Evolutionary conservation across 768 basidiomycete species (phyloP).

Genomic region (Boletus fagicola): DNA sequence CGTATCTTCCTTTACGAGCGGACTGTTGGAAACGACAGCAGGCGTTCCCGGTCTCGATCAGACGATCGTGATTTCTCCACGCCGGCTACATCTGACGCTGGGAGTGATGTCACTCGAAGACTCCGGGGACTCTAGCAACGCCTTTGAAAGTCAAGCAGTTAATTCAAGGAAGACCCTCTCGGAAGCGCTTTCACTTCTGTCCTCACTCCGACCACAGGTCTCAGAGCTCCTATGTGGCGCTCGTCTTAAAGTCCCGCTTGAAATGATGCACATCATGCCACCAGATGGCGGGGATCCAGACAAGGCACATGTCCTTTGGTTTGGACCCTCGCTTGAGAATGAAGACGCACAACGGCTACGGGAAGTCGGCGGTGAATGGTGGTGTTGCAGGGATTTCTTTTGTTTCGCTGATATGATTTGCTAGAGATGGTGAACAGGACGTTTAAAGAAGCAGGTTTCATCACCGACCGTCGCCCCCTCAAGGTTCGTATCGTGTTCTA

Average conservation of each 20-base stretch:
- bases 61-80: slow-evolving; percentile 53
- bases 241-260: slow-evolving; percentile 42
- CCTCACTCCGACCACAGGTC: slow-evolving; percentile 39
- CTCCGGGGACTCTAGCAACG: slow-evolving; percentile 3
- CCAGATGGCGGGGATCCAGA: slow-evolving; percentile 35
- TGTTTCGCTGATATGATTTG: slow-evolving; percentile 7
- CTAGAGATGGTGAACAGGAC: slow-evolving; percentile 42
- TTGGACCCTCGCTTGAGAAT: slow-evolving; percentile 43
- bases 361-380: slow-evolving; percentile 36
- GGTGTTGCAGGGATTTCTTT: background rate
- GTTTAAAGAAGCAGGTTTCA: slow-evolving; percentile 43
- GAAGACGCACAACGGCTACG: slow-evolving; percentile 33
- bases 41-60: slow-evolving; percentile 53
- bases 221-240: slow-evolving; percentile 36
- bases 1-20: slow-evolving; percentile 38
- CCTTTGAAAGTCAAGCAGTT: background rate
- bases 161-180: slow-evolving; percentile 32
- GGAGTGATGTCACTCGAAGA: slow-evolving; percentile 65
- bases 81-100: slow-evolving; percentile 69
- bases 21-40: slow-evolving; percentile 24
- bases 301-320: slow-evolving; percentile 55
- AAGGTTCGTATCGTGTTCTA: slow-evolving; percentile 37
- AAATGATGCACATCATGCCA: slow-evolving; percentile 50
- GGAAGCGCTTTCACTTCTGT: slow-evolving; percentile 44
- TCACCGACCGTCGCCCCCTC: slow-evolving; percentile 47